Evolutionary conservation across 1,139 yeast genomes (phyloP).

Genomic region (Pneumocystis murina): DNA sequence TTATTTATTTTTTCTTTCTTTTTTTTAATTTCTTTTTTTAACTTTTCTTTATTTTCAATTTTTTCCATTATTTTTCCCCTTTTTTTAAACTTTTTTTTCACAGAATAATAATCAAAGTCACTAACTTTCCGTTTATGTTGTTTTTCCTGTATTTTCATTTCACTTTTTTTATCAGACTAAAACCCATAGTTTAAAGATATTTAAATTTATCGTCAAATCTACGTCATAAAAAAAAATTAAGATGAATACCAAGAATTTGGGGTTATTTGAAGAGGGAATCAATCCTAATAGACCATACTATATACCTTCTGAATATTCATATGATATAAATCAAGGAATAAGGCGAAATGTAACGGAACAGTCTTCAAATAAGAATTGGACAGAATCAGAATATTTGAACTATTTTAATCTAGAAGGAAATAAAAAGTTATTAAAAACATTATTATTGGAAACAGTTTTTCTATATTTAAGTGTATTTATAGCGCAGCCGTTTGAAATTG

Average conservation of each 20-base stretch:
- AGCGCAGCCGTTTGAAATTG: slow-evolving; percentile 82
- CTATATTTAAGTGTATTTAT: slow-evolving; percentile 21
- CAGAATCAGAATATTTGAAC: slow-evolving; percentile 15
- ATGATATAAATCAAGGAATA: not conserved
- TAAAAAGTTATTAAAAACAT: slow-evolving; percentile 10
- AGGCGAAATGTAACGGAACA: not conserved
- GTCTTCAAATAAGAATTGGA: not conserved
- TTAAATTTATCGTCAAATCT: no score
- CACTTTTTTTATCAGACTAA: no score
- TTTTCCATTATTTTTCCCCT: not conserved
- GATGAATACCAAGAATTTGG: not conserved
- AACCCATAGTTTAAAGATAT: no score
- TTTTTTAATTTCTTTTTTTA: not conserved
- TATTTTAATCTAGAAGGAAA: slow-evolving; percentile 13
- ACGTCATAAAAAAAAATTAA: not conserved
- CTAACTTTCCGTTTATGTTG: not conserved
- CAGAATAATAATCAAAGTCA: not conserved
- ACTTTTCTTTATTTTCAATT: not conserved
- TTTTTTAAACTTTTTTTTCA: not conserved
- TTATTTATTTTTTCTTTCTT: not conserved
- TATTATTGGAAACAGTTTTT: slow-evolving; percentile 10
- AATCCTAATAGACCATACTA: not conserved
- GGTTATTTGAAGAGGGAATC: not conserved
- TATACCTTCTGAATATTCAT: not conserved
- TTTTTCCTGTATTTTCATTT: no score